Base-by-base conservation (phyloP, 352 stramenopile genomes). In the Globisporangium cylindrosporum region DNA sequence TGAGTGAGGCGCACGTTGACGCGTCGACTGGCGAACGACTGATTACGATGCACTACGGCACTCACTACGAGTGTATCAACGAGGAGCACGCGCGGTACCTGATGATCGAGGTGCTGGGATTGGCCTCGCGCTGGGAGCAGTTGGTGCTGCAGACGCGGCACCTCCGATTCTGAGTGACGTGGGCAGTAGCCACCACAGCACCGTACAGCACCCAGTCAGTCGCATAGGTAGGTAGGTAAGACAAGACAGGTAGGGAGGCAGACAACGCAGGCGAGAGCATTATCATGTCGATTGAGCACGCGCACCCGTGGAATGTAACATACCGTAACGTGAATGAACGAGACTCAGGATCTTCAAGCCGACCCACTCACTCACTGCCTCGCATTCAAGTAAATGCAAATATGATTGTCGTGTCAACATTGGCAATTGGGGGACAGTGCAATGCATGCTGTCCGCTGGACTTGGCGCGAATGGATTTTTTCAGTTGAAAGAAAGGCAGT, bases 1-100 rank as follows among this genome's bases (percentile, higher is more conserved):
- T 82, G 51, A 80, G 71, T 0, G 73, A 82, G 62, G 73, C 72
- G 38, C 18, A 64, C 20, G 25, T 36, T 3, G 49, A 48, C 7
- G 48, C 24, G 3, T 51, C 6, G 24, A 48, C 32, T 5, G 38
- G 48, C 24, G 62, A 56, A 7, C 67, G 68, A 18, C 68, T 41
- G 36, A 70, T 78, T 15, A 71, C 65, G 2, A 72, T 80, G 32
- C 75, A 81, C 48, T 81, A 80, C 36, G 75, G 75, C 53, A 80
- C 73, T 41, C 73, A 82, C 71, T 82, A 73, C 51, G 73, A 82
- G 64, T 82, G 75, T 38, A 64, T 80, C 48, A 82, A 71, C 62
- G 75, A 82, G 27, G 73, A 77, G 9, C 75, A 82, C 54, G 73
- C 71, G n/a, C 75, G 66, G 22, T 80, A 77, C 66, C 71, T 82